These are phyloP conservation scores for Yarrowia sp. DNA, from an alignment of 805 yeast genomes.

Conservation along the genomic window DNA sequence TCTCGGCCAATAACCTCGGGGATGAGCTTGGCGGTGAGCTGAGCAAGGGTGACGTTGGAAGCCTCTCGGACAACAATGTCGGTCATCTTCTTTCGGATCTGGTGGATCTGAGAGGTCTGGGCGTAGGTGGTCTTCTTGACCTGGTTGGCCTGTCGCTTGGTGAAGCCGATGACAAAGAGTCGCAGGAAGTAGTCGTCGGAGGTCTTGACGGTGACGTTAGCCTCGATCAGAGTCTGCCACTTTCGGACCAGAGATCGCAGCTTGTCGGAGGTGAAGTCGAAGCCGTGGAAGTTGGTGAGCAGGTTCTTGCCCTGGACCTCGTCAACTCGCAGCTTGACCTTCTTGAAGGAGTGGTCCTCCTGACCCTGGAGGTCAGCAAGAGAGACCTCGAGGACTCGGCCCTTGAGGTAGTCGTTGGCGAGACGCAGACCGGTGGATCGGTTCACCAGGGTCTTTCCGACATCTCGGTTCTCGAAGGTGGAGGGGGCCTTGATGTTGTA, in stretches of 20 bases:
- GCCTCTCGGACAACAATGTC: constrained; percentile 97
- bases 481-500: constrained; percentile 98
- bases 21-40: constrained; percentile 93
- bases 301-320: constrained; percentile 99
- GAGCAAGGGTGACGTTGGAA: constrained; percentile 89
- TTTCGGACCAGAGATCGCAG: constrained; percentile 96
- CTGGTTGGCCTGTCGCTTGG: constrained; percentile 96
- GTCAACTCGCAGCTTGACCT: constrained; percentile 95
- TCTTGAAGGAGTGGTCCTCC: constrained; percentile 98
- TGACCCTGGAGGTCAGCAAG: constrained; percentile 98
- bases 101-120: constrained; percentile 95
- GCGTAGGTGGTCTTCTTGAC: constrained; percentile 97
- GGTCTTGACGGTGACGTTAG: constrained; percentile 97
- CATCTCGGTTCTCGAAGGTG: constrained; percentile 96
- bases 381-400: constrained; percentile 93
- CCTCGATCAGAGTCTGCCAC: constrained; percentile 98
- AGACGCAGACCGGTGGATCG: constrained; percentile 95
- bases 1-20: constrained; percentile 99
- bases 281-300: constrained; percentile 99
- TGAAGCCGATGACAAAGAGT: constrained; percentile 96
- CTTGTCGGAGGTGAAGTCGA: constrained; percentile 97
- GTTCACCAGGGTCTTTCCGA: constrained; percentile 98
- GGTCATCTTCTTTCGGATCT: constrained; percentile 92
- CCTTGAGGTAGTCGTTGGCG: constrained; percentile 97
- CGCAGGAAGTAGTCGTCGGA: constrained; percentile 96